Evolutionary conservation across 139 green algal genomes (phyloP).

Genomic region (Axilococcus clingmanii): DNA sequence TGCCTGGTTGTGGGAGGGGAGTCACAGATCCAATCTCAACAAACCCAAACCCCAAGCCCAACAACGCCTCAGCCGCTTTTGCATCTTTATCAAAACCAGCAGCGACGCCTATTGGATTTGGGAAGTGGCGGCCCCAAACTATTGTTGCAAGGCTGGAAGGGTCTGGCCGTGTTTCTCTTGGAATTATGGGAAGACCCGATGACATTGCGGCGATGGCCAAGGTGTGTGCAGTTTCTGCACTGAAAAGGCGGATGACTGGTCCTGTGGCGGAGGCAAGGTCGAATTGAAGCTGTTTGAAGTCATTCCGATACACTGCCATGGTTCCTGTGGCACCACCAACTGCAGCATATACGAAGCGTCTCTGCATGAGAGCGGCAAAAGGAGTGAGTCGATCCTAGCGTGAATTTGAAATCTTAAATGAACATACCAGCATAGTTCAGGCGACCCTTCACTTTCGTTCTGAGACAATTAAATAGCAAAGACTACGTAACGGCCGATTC

Average conservation of each 20-base stretch:
- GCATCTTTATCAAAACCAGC: slow-evolving; percentile 98
- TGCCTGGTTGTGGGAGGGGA: slow-evolving; percentile 85
- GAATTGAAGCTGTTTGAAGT: slow-evolving; percentile 38
- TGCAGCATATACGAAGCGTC: slow-evolving; percentile 9
- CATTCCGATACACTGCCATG: slow-evolving; percentile 24
- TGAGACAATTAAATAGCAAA: no score
- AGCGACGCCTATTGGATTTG: slow-evolving; percentile 90
- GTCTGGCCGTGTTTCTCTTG: slow-evolving; percentile 55
- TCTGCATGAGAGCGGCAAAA: slow-evolving; percentile 22
- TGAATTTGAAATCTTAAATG: no score
- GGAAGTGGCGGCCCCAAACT: slow-evolving; percentile 66
- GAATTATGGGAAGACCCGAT: slow-evolving; percentile 56
- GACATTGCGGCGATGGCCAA: slow-evolving; percentile 54
- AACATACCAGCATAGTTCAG: no score
- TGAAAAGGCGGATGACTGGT: slow-evolving; percentile 57
- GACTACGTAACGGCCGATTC: no score
- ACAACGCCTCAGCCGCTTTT: slow-evolving; percentile 60
- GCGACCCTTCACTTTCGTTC: no score
- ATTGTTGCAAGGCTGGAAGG: slow-evolving; percentile 42
- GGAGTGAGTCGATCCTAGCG: no score
- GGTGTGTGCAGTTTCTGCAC: slow-evolving; percentile 69
- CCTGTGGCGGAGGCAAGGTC: slow-evolving; percentile 24
- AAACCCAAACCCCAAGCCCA: slow-evolving; percentile 90
- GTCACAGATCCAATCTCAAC: slow-evolving; percentile 90
- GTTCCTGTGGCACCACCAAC: slow-evolving; percentile 10